These are phyloP conservation scores for Geotrichum macrosporum DNA, from an alignment of 1,139 yeast genomes.

Conservation along the genomic window DNA sequence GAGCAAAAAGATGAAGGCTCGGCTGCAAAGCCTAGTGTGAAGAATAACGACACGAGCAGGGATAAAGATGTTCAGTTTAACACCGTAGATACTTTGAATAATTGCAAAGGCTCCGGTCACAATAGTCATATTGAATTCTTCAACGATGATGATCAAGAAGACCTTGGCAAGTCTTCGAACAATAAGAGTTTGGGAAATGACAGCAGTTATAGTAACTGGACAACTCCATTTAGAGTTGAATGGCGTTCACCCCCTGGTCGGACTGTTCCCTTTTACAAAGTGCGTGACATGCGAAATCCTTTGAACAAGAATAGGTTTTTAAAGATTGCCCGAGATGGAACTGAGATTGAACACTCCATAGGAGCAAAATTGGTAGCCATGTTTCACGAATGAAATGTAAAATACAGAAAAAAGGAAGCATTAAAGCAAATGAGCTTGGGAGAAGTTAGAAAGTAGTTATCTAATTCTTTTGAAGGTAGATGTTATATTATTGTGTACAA, in stretches of 20 bases:
- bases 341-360: conserved; percentile 39
- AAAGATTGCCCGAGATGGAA: conserved; percentile 43
- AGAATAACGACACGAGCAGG: neutral
- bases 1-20: too few relatives aligned
- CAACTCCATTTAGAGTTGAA: conserved; percentile 37
- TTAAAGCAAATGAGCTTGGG: too few relatives aligned
- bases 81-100: neutral
- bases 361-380: conserved; percentile 35
- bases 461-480: too few relatives aligned
- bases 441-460: too few relatives aligned
- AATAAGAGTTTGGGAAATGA: neutral
- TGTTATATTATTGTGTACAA: too few relatives aligned
- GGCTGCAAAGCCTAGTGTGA: too few relatives aligned
- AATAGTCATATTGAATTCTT: too few relatives aligned
- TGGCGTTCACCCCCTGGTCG: conserved; percentile 36
- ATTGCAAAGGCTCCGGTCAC: too few relatives aligned
- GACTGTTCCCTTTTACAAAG: conserved; percentile 36
- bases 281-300: conserved; percentile 36
- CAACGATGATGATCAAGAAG: neutral
- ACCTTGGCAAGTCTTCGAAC: neutral
- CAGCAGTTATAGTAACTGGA: conserved; percentile 33
- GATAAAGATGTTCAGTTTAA: neutral
- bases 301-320: conserved; percentile 39
- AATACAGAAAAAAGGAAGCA: too few relatives aligned
- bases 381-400: too few relatives aligned